A percentile compares a stretch with the other conserved stretches of the same genome.
Evolutionary conservation across 2,329 filamentous ascomycete species (phyloP).

Genomic region (Epichloe aotearoae): DNA sequence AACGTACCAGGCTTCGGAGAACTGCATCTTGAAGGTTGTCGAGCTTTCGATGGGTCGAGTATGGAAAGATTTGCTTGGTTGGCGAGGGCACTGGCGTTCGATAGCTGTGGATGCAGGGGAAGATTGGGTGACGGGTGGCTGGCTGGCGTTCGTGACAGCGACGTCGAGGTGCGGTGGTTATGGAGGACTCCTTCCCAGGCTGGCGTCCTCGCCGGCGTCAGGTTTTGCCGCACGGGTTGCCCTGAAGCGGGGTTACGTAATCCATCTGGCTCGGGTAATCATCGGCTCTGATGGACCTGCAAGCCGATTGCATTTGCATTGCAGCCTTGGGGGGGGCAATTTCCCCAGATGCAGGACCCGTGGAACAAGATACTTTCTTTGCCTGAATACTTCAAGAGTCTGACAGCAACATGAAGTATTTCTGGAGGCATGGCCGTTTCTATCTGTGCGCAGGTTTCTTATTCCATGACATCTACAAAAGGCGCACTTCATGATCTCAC

Average conservation of each 20-base stretch:
- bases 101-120: constrained; percentile 9
- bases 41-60: constrained; percentile 10
- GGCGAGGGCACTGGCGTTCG: not conserved
- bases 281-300: not conserved
- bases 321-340: too few species aligned
- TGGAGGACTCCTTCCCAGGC: constrained; percentile 26
- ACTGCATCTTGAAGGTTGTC: constrained; percentile 45
- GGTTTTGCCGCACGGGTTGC: constrained; percentile 25
- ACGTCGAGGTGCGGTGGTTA: constrained; percentile 17
- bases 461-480: too few species aligned
- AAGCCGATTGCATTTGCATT: not conserved
- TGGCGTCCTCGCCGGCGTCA: constrained; percentile 25
- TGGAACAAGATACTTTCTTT: too few species aligned
- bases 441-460: too few species aligned
- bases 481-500: too few species aligned
- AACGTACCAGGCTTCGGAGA: constrained; percentile 69
- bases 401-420: too few species aligned
- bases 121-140: constrained; percentile 14
- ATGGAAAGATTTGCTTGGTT: constrained; percentile 6
- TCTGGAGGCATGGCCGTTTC: too few species aligned
- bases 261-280: not conserved
- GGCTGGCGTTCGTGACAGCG: constrained; percentile 9
- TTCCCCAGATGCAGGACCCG: too few species aligned
- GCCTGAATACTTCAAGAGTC: too few species aligned
- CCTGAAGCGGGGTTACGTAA: constrained; percentile 4